Base-by-base conservation (phyloP, 1,284 basidiomycete genomes). In the Cystobasidium pallidum region DNA sequence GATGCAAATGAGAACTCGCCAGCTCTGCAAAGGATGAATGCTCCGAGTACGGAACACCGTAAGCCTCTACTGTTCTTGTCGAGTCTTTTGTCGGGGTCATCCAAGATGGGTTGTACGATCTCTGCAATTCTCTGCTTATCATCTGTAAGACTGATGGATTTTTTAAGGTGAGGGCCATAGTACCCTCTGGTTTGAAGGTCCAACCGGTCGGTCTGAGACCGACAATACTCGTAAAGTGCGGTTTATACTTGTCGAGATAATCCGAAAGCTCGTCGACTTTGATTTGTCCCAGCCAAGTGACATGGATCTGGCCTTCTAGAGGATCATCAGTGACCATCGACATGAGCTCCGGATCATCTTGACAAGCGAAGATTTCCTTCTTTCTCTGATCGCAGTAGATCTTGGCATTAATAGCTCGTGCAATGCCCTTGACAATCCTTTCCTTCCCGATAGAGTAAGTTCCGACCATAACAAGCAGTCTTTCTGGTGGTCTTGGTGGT, bases 371-470 rank as follows among this genome's bases (percentile, higher is more conserved):
- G 62, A 94, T 89, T 2, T 86, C 87, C 10, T 86, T 83, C 81
- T 97, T 96, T 61, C 90, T 86, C 0, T 87, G 80, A 77, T 96
- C 91, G 81, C 93, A 96, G 80, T 92, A 99, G 3, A 99, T 86
- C 80, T 91, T 93, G n/a, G 89, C 88, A 30, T 86, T 82, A 36
- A 99, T 82, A 0, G 90, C 89, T 58, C 87, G 85, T 0, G 95
- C 95, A 24, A 98, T 88, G 0, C 91, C 93, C 85, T 97, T 95
- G 36, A 97, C 92, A 58, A 99, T 91, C 51, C 94, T 88, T 81
- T 99, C 95, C 81, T 99, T 99, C 64, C 95, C 95, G 66, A 99
- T 93, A 0, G 92, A 92, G 81, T 99, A 99, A 0, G 95, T 97
- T 13, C 94, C 95, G 30, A 98, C 87, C 52, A 96, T 86, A 58